Evolutionary conservation across 2,329 filamentous ascomycete genomes (phyloP).

Genomic region (Calonectria naviculata): DNA sequence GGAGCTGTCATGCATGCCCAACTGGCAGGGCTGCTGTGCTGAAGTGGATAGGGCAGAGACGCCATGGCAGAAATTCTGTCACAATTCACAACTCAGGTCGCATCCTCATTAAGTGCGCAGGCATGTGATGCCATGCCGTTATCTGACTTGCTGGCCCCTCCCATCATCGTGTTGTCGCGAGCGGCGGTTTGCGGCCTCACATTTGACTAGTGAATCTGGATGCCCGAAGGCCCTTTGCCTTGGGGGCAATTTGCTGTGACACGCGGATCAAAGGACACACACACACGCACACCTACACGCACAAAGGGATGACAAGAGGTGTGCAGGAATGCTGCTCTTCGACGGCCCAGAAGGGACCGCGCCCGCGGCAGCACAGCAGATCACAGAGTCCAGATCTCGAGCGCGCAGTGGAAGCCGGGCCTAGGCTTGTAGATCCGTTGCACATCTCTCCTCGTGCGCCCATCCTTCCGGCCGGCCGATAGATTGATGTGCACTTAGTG

Average conservation of each 20-base stretch:
- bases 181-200: neutral
- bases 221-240: neutral
- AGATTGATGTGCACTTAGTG: constrained; percentile 4
- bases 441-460: neutral
- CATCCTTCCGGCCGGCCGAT: neutral
- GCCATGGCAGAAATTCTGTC: neutral
- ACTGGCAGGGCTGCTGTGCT: constrained; percentile 5
- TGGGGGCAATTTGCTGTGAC: neutral
- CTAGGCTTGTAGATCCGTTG: constrained; percentile 2
- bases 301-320: too few relatives aligned
- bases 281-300: neutral
- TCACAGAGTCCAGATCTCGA: neutral
- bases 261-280: neutral
- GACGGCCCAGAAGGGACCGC: neutral
- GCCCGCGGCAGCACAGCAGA: neutral
- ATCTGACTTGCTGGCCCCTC: neutral
- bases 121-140: constrained; percentile 3
- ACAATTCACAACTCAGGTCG: constrained; percentile 1
- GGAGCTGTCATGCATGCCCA: constrained; percentile 18
- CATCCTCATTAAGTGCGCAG: neutral
- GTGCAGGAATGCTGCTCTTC: neutral
- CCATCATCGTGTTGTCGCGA: too few relatives aligned
- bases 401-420: neutral
- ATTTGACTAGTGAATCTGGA: neutral
- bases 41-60: neutral